A percentile compares a stretch with the other conserved stretches of the same genome.
phyloP scores from a whole-genome alignment of 192 early-diverging fungal genomes.

The Entomortierella lignicola region DNA sequence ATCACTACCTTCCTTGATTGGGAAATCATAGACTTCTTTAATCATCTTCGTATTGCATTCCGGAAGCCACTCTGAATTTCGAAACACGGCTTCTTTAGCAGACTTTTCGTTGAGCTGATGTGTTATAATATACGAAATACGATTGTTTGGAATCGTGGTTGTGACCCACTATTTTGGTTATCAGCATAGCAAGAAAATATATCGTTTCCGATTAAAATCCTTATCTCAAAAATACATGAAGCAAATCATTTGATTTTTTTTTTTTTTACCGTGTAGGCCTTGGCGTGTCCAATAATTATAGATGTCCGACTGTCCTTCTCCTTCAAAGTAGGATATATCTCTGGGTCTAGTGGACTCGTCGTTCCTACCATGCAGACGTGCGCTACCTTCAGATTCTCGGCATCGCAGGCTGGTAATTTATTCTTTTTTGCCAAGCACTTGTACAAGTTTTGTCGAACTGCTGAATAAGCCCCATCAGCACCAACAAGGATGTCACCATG shows the following conservation, averaged over 20 bases:
- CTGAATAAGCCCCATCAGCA: conserved; percentile 11
- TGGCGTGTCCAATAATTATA: not conserved
- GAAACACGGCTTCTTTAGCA: not conserved
- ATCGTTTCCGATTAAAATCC: too few relatives aligned
- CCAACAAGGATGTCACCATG: conserved; percentile 18
- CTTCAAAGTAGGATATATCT: not conserved
- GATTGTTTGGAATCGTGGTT: not conserved
- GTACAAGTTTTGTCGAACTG: conserved; percentile 13
- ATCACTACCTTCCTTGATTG: not conserved
- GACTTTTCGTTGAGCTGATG: not conserved
- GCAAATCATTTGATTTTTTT: too few relatives aligned
- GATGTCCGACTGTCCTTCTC: not conserved
- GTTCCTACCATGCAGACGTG: not conserved
- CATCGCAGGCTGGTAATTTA: not conserved
- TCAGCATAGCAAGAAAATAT: too few relatives aligned
- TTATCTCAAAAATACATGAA: too few relatives aligned
- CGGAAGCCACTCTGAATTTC: conserved; percentile 12
- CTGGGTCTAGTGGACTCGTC: conserved; percentile 3
- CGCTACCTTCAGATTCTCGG: not conserved
- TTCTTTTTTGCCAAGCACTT: not conserved
- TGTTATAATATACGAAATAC: not conserved
- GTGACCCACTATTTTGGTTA: not conserved
- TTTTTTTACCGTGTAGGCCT: not conserved
- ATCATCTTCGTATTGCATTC: conserved; percentile 4
- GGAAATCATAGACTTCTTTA: conserved; percentile 7